Conservation (phyloP, 768 basidiomycete species). For the Rhizopogon rudus region DNA sequence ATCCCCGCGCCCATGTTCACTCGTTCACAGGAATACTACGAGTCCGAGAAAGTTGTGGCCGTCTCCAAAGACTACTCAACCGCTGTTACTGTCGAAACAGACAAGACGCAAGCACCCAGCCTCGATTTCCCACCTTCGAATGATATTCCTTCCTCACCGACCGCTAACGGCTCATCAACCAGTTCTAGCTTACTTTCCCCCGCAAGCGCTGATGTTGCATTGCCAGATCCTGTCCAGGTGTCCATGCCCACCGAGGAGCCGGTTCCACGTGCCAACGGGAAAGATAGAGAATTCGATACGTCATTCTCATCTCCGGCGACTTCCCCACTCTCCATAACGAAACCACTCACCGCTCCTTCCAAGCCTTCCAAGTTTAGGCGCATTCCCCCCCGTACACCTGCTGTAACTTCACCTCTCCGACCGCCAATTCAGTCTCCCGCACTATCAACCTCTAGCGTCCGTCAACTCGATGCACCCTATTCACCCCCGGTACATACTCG, state of each 20-base stretch:
- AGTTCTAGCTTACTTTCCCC: background rate
- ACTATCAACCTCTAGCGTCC: slow-evolving; percentile 14
- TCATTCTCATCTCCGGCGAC: slow-evolving; percentile 3
- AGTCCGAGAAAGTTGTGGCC: slow-evolving; percentile 15
- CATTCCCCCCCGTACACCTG: slow-evolving; percentile 33
- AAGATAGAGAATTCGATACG: slow-evolving; percentile 4
- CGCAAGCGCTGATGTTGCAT: background rate
- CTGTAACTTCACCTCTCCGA: slow-evolving; percentile 28
- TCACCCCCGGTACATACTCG: slow-evolving; percentile 22
- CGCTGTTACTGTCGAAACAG: slow-evolving; percentile 3
- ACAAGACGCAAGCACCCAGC: slow-evolving; percentile 2
- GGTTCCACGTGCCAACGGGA: slow-evolving; percentile 4
- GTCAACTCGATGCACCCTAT: slow-evolving; percentile 24
- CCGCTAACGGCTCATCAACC: background rate
- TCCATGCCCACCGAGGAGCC: slow-evolving; percentile 1
- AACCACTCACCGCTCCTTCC: slow-evolving; percentile 1
- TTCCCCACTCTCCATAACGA: slow-evolving; percentile 8
- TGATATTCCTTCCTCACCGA: slow-evolving; percentile 7
- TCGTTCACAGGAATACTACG: slow-evolving; percentile 5
- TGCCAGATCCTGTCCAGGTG: background rate
- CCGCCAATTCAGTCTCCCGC: slow-evolving; percentile 17
- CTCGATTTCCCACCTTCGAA: slow-evolving; percentile 5
- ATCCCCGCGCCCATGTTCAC: background rate
- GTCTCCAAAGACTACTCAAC: slow-evolving; percentile 7
- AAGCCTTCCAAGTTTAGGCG: slow-evolving; percentile 48